Percentiles rank a stretch among this genome's conserved stretches.
These are phyloP conservation scores for Nevesoporus exiguus DNA, from an alignment of 768 basidiomycete species.

Conservation along the genomic window DNA sequence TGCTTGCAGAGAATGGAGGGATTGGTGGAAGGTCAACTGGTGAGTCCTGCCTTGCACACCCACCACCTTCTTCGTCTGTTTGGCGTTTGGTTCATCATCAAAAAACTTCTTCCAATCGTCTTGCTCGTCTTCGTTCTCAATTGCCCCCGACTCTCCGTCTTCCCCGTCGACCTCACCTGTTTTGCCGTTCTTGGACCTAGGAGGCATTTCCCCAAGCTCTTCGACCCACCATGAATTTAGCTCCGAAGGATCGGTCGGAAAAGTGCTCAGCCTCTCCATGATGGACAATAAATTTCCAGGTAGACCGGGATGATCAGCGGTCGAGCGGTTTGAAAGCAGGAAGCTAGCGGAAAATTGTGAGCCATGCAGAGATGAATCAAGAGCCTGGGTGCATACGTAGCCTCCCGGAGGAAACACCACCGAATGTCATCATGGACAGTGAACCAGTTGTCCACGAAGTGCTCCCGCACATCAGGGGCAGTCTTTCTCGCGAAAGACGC, in stretches of 20 bases:
- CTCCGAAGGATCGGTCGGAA: constrained; percentile 68
- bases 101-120: constrained; percentile 83
- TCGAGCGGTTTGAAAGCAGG: constrained; percentile 25
- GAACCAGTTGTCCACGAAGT: constrained; percentile 71
- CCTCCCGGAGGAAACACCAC: constrained; percentile 85
- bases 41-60: constrained; percentile 48
- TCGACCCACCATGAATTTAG: constrained; percentile 78
- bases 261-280: constrained; percentile 64
- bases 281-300: constrained; percentile 56
- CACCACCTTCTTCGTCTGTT: constrained; percentile 36
- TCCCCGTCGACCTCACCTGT: constrained; percentile 37
- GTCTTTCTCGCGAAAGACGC: constrained; percentile 36
- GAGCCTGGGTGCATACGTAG: constrained; percentile 46
- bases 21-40: constrained; percentile 70
- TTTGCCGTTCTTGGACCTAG: constrained; percentile 45
- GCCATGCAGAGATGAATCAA: neutral
- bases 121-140: constrained; percentile 41
- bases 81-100: constrained; percentile 51
- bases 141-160: constrained; percentile 31
- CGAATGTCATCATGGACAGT: constrained; percentile 78
- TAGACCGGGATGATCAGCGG: constrained; percentile 37
- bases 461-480: constrained; percentile 56
- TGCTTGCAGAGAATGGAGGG: constrained; percentile 69
- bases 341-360: constrained; percentile 10
- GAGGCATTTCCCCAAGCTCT: constrained; percentile 58